Evolutionary conservation across 2,329 filamentous ascomycete species (phyloP).

Genomic region (Byssothecium circinans): DNA sequence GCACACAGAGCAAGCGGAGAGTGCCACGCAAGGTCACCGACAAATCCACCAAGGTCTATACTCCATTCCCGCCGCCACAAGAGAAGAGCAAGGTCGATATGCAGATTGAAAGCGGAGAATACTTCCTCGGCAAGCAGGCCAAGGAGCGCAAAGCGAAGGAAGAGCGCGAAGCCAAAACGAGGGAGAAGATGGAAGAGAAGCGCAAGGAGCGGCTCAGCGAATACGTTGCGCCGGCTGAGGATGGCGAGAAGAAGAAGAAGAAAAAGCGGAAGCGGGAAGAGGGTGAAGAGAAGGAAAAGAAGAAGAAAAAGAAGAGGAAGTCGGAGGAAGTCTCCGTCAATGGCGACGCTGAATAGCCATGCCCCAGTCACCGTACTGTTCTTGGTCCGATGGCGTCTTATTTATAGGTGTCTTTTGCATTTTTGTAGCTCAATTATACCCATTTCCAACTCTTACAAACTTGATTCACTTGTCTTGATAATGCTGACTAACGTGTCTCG

Average conservation of each 20-base stretch:
- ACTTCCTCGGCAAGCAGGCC: slow-evolving; percentile 89
- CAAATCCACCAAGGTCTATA: slow-evolving; percentile 93
- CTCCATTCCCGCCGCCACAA: slow-evolving; percentile 92
- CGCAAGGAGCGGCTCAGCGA: slow-evolving; percentile 81
- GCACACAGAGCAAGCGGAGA: slow-evolving; percentile 79
- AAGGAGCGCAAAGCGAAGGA: slow-evolving; percentile 82
- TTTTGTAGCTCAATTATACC: slow-evolving; percentile 13
- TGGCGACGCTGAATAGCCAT: slow-evolving; percentile 22
- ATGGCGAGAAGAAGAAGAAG: slow-evolving; percentile 54
- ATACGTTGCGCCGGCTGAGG: slow-evolving; percentile 84
- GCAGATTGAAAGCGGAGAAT: slow-evolving; percentile 97
- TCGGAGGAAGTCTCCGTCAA: slow-evolving; percentile 15
- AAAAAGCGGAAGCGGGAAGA: slow-evolving; percentile 52
- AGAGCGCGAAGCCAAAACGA: slow-evolving; percentile 81
- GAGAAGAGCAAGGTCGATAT: slow-evolving; percentile 99
- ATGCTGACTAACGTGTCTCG: slow-evolving; percentile 10
- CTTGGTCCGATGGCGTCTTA: neutral
- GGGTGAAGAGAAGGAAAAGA: slow-evolving; percentile 51
- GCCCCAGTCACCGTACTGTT: neutral
- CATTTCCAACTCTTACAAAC: slow-evolving; percentile 1
- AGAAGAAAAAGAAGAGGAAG: slow-evolving; percentile 30
- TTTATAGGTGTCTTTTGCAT: slow-evolving; percentile 7
- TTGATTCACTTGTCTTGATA: neutral
- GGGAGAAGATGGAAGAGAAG: slow-evolving; percentile 84
- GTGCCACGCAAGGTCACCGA: slow-evolving; percentile 85